Evolutionary conservation across 2,329 filamentous ascomycete genomes (phyloP).

Genomic region (Epichloe sylvatica): DNA sequence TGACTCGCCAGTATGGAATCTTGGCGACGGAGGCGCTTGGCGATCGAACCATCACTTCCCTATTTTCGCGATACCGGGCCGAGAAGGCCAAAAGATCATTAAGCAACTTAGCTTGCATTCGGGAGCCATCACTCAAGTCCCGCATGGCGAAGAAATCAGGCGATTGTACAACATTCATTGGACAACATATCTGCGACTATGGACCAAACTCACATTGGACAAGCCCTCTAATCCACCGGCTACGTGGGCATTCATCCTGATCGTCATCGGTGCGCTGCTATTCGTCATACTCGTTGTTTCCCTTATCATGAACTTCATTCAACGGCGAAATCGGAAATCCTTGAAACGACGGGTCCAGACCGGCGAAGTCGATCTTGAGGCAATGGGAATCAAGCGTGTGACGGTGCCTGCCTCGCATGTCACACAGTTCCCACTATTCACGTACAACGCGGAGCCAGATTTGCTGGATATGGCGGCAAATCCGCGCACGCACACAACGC

Average conservation of each 20-base stretch:
- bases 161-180: constrained; percentile 39
- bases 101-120: constrained; percentile 61
- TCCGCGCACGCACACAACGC: constrained; percentile 14
- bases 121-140: constrained; percentile 52
- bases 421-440: constrained; percentile 62
- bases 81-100: constrained; percentile 55
- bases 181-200: constrained; percentile 46
- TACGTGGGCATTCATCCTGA: constrained; percentile 67
- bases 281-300: constrained; percentile 54
- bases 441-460: constrained; percentile 49
- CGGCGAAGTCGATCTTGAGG: constrained; percentile 77
- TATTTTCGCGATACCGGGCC: constrained; percentile 66
- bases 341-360: constrained; percentile 56
- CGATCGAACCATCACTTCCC: constrained; percentile 57
- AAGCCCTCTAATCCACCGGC: constrained; percentile 44
- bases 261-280: constrained; percentile 58
- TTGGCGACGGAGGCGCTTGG: constrained; percentile 60
- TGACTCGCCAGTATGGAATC: constrained; percentile 52
- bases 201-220: constrained; percentile 37
- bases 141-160: constrained; percentile 42
- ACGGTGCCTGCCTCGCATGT: constrained; percentile 62
- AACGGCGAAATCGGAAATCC: constrained; percentile 52
- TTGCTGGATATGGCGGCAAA: constrained; percentile 21
- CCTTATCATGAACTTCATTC: constrained; percentile 61
- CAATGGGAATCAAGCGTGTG: constrained; percentile 68